Base-by-base conservation (phyloP, 108 stramenopile genomes). In the Asterionellopsis glacialis region DNA sequence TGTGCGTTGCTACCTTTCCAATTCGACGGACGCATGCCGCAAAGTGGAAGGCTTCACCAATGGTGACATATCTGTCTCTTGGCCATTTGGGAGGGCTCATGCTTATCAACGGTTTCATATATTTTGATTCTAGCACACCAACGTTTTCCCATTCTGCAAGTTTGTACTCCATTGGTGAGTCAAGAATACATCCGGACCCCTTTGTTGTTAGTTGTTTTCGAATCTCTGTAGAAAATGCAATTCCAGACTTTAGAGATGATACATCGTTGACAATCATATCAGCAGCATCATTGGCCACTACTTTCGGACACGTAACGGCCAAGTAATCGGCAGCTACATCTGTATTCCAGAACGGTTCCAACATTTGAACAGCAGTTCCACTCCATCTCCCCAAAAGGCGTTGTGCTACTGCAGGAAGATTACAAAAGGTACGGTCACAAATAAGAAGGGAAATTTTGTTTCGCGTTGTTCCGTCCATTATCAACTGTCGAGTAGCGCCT, bases 361-460 rank as follows among this genome's bases (percentile, higher is more conserved):
- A 57, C 19, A 75, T 52, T 49, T 82, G 69, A 62, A 94, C 88
- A 22, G 88, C 89, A 61, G 82, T 77, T 14, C 84, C 85, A 7
- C 83, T 88, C 92, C 92, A 94, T 5, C 74, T 58, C 11, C 92
- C 92, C 0, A 94, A 85, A 1, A 94, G 74, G 28, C 88, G 77
- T 47, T 89, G 86, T 4, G 92, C 92, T 0, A 84, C 80, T 0
- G 88, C 85, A 61, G 90, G 82, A 42, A 94, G 59, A 48, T 94
- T 94, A 70, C 87, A 87, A 68, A 94, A 94, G 1, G 92, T 90
- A 53, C 92, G 70, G 69, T 94, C 92, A 54, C 92, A 90, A 61
- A 94, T 72, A 24, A 94, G 70, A 38, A 92, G 59, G 19, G 80
- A 56, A 15, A 82, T 16, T 39, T 65, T 76, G 23, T 62, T 56